Base-by-base conservation (phyloP, 148 eudicot genomes). In the Nyssa sinensis region DNA sequence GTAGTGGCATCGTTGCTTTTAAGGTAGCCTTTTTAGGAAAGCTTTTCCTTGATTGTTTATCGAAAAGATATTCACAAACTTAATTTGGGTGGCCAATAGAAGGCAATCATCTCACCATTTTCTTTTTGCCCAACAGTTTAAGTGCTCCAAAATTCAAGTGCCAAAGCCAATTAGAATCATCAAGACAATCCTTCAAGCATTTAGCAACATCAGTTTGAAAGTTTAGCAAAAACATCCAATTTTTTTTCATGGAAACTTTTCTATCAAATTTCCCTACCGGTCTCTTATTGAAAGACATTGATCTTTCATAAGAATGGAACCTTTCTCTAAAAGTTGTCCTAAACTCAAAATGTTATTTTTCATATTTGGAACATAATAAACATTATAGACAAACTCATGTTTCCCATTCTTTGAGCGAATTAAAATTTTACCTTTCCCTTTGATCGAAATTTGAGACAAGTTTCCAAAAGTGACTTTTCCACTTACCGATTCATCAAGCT, bases 401-500 rank as follows among this genome's bases (percentile, higher is more conserved):
- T 74, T 58, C 28, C 76, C 72, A 58, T 1, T 4, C 30, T 57
- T 25, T 53, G 55, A 70, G 64, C 74, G 29, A 16, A n/a, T n/a
- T n/a, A n/a, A n/a, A n/a, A n/a, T n/a, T n/a, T n/a, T n/a, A n/a
- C n/a, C n/a, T n/a, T n/a, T 29, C 10, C 27, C 61, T 30, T 57
- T 55, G 5, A 69, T 17, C 9, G 21, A 7, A 9, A 49, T 28
- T 17, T 47, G 47, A 4, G 72, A 69, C 17, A 2, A 0, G 57
- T 70, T 41, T 31, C 34, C 64, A 31, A 70, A 70, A 14, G 63
- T 32, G 11, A 70, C 64, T 28, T 70, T 57, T 16, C 74, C 44
- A 31, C 16, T 53, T 29, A 64, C 21, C 4, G 7, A 64, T 14
- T 64, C 35, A 30, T 64, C 16, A 12, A 31, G 67, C 35, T 31